Base-by-base conservation (phyloP, 208 protist genomes). In the Acanthamoeba sp. region DNA sequence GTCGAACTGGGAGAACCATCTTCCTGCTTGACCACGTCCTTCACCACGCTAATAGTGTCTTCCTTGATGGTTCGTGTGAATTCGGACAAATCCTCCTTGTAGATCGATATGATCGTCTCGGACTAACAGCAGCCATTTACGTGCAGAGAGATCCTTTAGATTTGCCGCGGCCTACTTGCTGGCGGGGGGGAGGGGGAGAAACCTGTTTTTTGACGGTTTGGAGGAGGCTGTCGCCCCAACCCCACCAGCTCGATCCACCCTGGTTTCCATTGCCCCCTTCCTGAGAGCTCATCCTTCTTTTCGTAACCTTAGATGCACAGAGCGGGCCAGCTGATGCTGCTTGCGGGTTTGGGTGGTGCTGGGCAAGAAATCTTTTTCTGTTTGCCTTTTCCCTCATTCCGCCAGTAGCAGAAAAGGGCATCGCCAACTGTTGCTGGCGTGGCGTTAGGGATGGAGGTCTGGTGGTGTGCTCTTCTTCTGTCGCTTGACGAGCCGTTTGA, bases 41-140 rank as follows among this genome's bases (percentile, higher is more conserved):
- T 87, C 16, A 94, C 38, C 29, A 94, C 91, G 38, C 42, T 73
- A 3, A 88, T 66, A 5, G 91, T 94, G 59, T 94, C 91, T 20
- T 94, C 91, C 66, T 94, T 94, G 40, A 94, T 94, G 5, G 91
- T 88, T 18, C 82, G n/a, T 34, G 78, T 88, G 38, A 94, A 94
- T 22, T 94, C 91, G 10, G 36, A 42, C 62, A 94, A 57, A 59
- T 94, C 91, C 34, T 94, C 91, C 91, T 94, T 94, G 48, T 94
- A 94, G 20, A 94, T 94, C 20, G 52, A 73, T 4, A 94, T 87
- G 27, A 94, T 64, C 3, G 55, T 94, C 32, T 94, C 91, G 22
- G 91, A 82, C 82, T 94, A 36, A 9, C 27, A 6, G 66, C 48
- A 3, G 42, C 6, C 42, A 48, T 48, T n/a, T n/a, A n/a, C n/a